Conservation (phyloP, 2,329 filamentous ascomycete species). For the Ambrosiella xylebori region DNA sequence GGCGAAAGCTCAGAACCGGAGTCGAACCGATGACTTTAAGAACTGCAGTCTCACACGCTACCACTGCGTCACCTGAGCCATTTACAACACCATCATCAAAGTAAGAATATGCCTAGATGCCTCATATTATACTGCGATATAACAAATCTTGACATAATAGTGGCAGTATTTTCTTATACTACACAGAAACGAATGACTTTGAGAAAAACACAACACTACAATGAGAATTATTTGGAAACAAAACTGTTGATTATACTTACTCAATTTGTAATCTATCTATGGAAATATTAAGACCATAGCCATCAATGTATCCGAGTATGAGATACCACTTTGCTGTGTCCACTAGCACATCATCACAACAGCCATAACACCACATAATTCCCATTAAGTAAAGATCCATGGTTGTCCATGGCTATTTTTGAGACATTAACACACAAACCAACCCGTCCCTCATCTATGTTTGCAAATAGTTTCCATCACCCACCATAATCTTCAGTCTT, state of each 20-base stretch:
- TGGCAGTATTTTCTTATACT: no score
- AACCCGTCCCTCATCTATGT: background rate
- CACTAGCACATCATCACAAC: background rate
- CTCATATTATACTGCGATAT: background rate
- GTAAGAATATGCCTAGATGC: background rate
- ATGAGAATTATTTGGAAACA: no score
- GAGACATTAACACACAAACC: background rate
- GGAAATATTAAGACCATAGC: no score
- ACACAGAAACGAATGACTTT: no score
- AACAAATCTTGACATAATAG: no score
- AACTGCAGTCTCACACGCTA: conserved; percentile 13
- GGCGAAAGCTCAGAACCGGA: conserved; percentile 12
- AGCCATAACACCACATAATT: background rate
- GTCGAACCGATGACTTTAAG: conserved; percentile 13
- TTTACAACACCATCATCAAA: background rate
- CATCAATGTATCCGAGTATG: no score
- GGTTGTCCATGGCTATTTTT: background rate
- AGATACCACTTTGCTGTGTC: background rate
- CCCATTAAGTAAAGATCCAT: background rate
- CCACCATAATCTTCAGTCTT: background rate
- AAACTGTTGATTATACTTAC: background rate
- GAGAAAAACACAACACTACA: no score
- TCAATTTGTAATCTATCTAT: background rate
- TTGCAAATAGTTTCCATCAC: background rate
- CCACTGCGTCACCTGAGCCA: conserved; percentile 12